A percentile compares a stretch with the other conserved stretches of the same genome.
Conservation (phyloP, 768 basidiomycete genomes). For the Russula virescens region DNA sequence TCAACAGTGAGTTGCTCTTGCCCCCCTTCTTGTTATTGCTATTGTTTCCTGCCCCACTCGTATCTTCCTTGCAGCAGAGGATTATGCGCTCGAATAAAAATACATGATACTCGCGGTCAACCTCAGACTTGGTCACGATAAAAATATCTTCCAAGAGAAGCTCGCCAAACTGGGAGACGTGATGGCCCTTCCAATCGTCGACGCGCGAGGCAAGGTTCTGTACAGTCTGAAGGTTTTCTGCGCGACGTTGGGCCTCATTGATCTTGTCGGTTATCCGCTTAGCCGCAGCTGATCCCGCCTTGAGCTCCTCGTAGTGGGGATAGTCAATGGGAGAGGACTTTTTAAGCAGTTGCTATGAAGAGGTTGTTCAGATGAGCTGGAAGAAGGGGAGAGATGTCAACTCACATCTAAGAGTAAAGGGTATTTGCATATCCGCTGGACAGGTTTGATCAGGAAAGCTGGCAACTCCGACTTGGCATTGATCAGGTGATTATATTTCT, state of each 20-base stretch:
- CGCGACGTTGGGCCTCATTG: constrained; percentile 89
- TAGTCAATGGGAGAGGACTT: constrained; percentile 58
- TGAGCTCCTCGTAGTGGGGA: constrained; percentile 72
- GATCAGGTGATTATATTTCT: constrained; percentile 80
- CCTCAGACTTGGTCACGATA: constrained; percentile 91
- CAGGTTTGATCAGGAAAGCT: constrained; percentile 96
- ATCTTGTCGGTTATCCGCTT: constrained; percentile 93
- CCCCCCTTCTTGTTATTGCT: constrained; percentile 52
- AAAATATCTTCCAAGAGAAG: constrained; percentile 94
- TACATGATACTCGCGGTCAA: constrained; percentile 96
- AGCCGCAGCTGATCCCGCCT: constrained; percentile 75
- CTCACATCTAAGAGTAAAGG: constrained; percentile 87
- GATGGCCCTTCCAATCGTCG: constrained; percentile 99
- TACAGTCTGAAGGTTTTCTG: constrained; percentile 88
- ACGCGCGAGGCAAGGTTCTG: constrained; percentile 80
- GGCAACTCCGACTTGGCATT: constrained; percentile 89
- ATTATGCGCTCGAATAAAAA: constrained; percentile 99
- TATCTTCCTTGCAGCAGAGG: constrained; percentile 93
- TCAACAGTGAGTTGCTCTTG: constrained; percentile 85
- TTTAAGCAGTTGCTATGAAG: constrained; percentile 63
- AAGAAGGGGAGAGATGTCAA: constrained; percentile 23
- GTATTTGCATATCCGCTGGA: constrained; percentile 98
- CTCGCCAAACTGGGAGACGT: constrained; percentile 88
- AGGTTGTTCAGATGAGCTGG: constrained; percentile 11
- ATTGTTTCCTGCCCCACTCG: constrained; percentile 44